Base-by-base conservation (phyloP, 192 early-diverging fungal genomes). In the Entophlyctis helioformis region DNA sequence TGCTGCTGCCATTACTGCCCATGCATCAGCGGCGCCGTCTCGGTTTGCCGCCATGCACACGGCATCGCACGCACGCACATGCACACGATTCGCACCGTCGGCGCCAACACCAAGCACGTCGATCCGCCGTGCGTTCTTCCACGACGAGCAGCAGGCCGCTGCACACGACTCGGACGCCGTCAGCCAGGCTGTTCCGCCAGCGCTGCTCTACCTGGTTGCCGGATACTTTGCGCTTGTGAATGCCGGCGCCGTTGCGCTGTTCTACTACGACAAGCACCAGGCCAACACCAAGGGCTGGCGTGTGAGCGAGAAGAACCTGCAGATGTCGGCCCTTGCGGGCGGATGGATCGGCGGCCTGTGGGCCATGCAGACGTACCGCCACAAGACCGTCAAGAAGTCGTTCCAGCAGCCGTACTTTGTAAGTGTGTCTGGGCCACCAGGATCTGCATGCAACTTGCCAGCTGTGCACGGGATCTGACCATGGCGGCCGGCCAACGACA, bases 231-330 rank as follows among this genome's bases (percentile, higher is more conserved):
- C 35, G 4, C n/a, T 52, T 13, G 42, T 71, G 42, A 71, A 71
- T 38, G 63, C 33, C 12, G 50, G 13, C 8, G 56, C 71, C 5
- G 57, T 44, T 4, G 65, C 47, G 3, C 56, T 74, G 4, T 74
- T 74, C 40, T 63, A 49, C 54, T 74, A 74, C 56, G 72, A 74
- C 57, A 74, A 74, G 53, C 23, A 66, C 19, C 65, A 69, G 50
- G 72, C 72, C 13, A 18, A 40, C 20, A 53, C n/a, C 18, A 54
- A 55, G 28, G 64, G 65, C n/a, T 74, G 72, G 72, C 50, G 72
- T 6, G 57, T 74, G 3, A 64, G 57, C 3, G 72, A 74, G 42
- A 56, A 57, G 43, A 45, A 53, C 39, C 43, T 74, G 34, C 72
- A 74, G 45, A n/a, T 66, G 25, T 59, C 65, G 26, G 72, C 64